Conservation (phyloP, 1,139 yeast species). For the Geotrichum macrosporum region DNA sequence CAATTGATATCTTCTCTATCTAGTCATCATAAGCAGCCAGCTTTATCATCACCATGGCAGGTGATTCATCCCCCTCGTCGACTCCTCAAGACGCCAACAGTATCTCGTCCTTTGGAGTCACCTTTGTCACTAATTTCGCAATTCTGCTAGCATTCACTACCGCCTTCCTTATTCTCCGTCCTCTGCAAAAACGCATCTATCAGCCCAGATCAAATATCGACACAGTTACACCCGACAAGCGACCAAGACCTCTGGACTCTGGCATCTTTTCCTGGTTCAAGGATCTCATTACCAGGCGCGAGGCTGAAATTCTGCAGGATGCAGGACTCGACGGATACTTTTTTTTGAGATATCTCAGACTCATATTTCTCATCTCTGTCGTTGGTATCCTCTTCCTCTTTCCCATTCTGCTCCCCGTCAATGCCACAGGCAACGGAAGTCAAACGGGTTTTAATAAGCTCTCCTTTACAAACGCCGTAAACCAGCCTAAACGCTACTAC, state of each 20-base stretch:
- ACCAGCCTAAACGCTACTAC: constrained; percentile 59
- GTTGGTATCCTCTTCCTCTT: constrained; percentile 63
- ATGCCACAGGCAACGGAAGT: constrained; percentile 63
- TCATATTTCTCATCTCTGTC: constrained; percentile 55
- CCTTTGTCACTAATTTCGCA: constrained; percentile 53
- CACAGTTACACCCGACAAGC: constrained; percentile 41
- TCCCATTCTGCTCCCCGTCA: constrained; percentile 82
- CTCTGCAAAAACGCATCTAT: constrained; percentile 65
- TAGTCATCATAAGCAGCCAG: too few species aligned
- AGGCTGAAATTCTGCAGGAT: constrained; percentile 66
- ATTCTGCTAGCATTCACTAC: constrained; percentile 54
- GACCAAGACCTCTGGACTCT: constrained; percentile 36
- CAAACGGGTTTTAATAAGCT: constrained; percentile 67
- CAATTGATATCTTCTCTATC: too few species aligned
- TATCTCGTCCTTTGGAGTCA: constrained; percentile 44
- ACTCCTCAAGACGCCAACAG: constrained; percentile 29
- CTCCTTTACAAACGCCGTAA: constrained; percentile 67
- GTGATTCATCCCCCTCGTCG: too few species aligned
- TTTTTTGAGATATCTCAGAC: constrained; percentile 69
- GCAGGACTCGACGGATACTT: constrained; percentile 91
- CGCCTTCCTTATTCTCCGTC: constrained; percentile 61
- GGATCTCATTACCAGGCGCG: constrained; percentile 49
- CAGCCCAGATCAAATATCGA: constrained; percentile 72
- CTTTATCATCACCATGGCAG: too few species aligned
- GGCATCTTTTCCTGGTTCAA: constrained; percentile 38